These are phyloP conservation scores for Gastrolobium villosum DNA, from an alignment of 306 rosid species.

Conservation along the genomic window DNA sequence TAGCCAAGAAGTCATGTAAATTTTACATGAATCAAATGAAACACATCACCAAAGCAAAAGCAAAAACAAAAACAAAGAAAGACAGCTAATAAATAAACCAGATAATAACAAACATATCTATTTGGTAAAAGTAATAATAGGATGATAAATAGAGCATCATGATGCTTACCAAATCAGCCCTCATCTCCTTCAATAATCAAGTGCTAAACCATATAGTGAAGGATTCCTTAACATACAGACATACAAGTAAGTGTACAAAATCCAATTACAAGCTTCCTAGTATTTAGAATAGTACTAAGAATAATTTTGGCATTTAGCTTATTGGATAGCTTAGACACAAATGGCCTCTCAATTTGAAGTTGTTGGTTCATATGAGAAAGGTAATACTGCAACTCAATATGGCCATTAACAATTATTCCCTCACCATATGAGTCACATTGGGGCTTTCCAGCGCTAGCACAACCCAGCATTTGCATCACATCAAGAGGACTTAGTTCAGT, in stretches of 20 bases:
- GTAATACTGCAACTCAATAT: slow-evolving; percentile 90
- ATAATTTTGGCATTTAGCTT: slow-evolving; percentile 94
- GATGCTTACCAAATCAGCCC: slow-evolving; percentile 88
- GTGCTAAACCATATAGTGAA: slow-evolving; percentile 80
- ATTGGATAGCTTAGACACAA: slow-evolving; percentile 91
- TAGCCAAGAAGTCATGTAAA: too few relatives aligned
- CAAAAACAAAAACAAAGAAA: neutral
- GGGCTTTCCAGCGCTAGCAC: slow-evolving; percentile 99
- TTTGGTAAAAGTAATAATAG: slow-evolving; percentile 1
- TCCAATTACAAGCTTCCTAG: slow-evolving; percentile 87
- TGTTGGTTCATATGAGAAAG: slow-evolving; percentile 96
- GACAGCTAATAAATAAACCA: neutral
- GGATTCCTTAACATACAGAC: slow-evolving; percentile 89
- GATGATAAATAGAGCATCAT: neutral
- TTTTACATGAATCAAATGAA: too few relatives aligned
- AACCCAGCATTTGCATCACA: slow-evolving; percentile 97
- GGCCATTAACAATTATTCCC: slow-evolving; percentile 94
- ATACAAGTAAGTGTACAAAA: slow-evolving; percentile 86
- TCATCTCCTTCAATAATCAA: slow-evolving; percentile 86
- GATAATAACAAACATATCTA: neutral
- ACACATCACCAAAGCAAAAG: too few relatives aligned
- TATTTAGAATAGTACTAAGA: slow-evolving; percentile 94
- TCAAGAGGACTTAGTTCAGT: slow-evolving; percentile 83
- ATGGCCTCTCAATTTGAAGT: slow-evolving; percentile 95
- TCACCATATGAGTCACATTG: slow-evolving; percentile 87